Conservation (phyloP, 2,329 filamentous ascomycete species). For the Capronia americana region DNA sequence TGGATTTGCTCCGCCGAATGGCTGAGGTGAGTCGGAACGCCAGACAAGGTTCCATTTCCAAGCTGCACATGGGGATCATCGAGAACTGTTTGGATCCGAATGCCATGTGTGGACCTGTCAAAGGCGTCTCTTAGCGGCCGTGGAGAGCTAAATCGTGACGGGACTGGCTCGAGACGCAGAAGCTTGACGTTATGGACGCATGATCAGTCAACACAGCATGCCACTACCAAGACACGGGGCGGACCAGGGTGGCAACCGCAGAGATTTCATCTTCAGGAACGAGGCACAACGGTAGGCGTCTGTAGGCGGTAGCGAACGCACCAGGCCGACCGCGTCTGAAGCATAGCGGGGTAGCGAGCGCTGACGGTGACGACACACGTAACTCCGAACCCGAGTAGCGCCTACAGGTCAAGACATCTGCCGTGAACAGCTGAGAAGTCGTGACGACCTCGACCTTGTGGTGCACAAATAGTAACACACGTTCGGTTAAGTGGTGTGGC, state of each 20-base stretch:
- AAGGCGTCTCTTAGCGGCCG: conserved; percentile 15
- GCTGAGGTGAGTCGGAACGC: conserved; percentile 19
- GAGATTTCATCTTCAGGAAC: conserved; percentile 30
- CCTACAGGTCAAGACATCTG: conserved; percentile 4
- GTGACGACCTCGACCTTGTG: background rate
- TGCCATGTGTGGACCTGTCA: conserved; percentile 21
- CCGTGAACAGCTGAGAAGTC: background rate
- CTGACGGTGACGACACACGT: conserved; percentile 31
- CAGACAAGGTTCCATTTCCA: background rate
- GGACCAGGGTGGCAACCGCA: conserved; percentile 12
- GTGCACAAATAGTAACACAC: conserved; percentile 6
- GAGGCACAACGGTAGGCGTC: conserved; percentile 21
- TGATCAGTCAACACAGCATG: conserved; percentile 33
- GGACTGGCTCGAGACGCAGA: background rate
- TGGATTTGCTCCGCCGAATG: conserved; percentile 14
- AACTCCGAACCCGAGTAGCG: conserved; percentile 15
- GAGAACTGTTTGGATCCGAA: background rate
- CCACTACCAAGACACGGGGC: conserved; percentile 13
- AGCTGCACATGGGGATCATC: background rate
- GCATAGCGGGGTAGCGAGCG: conserved; percentile 9
- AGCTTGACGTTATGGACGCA: conserved; percentile 25
- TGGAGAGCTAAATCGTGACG: conserved; percentile 17
- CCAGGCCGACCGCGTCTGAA: background rate
- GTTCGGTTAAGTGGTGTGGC: background rate
- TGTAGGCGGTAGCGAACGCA: conserved; percentile 13